Percentiles rank a stretch among this genome's conserved stretches.
Evolutionary conservation across 768 basidiomycete species (phyloP).

Genomic region (Thelephora ganbajun): DNA sequence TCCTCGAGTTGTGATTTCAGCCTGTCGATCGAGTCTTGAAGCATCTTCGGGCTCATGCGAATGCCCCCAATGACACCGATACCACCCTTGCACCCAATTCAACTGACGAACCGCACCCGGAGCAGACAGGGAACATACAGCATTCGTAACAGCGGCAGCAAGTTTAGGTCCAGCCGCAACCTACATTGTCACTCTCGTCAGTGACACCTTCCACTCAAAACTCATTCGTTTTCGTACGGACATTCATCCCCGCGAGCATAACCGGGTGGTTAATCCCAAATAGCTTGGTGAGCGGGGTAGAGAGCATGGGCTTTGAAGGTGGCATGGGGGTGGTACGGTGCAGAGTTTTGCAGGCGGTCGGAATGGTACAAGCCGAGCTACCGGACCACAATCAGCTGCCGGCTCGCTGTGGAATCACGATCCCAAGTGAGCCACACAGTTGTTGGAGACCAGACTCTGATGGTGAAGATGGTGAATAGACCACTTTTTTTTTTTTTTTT

Average conservation of each 20-base stretch:
- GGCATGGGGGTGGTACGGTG: conserved; percentile 34
- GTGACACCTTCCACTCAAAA: neutral
- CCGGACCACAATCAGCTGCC: conserved; percentile 2
- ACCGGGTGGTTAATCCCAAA: conserved; percentile 76
- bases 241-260: conserved; percentile 51
- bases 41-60: conserved; percentile 57
- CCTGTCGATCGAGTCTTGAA: conserved; percentile 53
- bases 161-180: conserved; percentile 76
- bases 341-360: neutral
- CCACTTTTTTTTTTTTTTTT: too few species aligned
- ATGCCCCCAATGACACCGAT: conserved; percentile 84
- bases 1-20: conserved; percentile 64
- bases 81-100: conserved; percentile 29
- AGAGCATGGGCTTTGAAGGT: conserved; percentile 48
- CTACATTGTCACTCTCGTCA: conserved; percentile 36
- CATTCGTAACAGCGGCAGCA: conserved; percentile 85
- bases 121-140: conserved; percentile 29
- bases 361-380: neutral
- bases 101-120: neutral
- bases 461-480: too few species aligned
- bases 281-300: conserved; percentile 59
- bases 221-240: neutral
- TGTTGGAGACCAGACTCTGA: too few species aligned
- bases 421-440: too few species aligned
- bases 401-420: too few species aligned